These are phyloP conservation scores for Solanum microdontum DNA, from an alignment of 257 asterid species.

Conservation along the genomic window DNA sequence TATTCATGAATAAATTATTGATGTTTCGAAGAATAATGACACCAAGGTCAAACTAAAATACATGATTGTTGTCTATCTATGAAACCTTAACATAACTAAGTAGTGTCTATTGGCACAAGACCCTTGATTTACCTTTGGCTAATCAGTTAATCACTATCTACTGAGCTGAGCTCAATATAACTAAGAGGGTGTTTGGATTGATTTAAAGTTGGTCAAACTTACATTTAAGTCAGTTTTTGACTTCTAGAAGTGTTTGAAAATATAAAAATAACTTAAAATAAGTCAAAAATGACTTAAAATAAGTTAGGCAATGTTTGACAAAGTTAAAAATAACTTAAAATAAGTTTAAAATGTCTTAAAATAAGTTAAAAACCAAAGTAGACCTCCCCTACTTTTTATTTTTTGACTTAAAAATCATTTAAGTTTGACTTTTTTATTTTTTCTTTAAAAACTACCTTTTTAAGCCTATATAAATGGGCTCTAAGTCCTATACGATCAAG, in stretches of 20 bases:
- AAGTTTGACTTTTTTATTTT: too few species aligned
- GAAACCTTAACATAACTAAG: neutral
- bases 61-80: neutral
- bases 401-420: neutral
- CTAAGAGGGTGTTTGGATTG: neutral
- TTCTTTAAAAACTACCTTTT: too few species aligned
- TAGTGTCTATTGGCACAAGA: too few species aligned
- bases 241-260: too few species aligned
- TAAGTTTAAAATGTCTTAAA: neutral
- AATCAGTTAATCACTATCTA: neutral
- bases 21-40: neutral
- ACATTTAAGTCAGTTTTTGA: too few species aligned
- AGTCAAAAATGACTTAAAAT: too few species aligned
- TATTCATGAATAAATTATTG: too few species aligned
- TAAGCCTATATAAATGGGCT: neutral
- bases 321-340: too few species aligned
- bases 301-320: too few species aligned
- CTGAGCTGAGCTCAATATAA: neutral
- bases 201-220: neutral
- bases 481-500: neutral
- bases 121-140: neutral
- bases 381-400: neutral
- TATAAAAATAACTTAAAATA: neutral
- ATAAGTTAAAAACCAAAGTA: neutral
- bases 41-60: neutral